These are phyloP conservation scores for Zanthoxylum bungeanum DNA, from an alignment of 345 rosid species.

Conservation along the genomic window DNA sequence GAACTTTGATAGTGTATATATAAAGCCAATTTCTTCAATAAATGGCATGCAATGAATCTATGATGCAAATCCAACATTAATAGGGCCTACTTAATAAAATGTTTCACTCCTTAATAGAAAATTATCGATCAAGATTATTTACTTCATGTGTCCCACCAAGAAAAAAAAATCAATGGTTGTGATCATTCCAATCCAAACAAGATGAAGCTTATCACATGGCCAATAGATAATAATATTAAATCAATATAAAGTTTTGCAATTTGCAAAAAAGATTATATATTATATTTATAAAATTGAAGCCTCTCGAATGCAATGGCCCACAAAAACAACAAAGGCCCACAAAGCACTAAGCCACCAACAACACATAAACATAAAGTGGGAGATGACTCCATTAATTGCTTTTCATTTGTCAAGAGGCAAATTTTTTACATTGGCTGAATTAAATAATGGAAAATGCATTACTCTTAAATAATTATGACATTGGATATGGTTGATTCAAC, in stretches of 20 bases:
- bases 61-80: background rate
- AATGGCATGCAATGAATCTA: background rate
- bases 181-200: background rate
- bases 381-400: background rate
- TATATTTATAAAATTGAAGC: background rate
- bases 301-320: background rate
- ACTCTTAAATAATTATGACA: background rate
- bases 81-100: background rate
- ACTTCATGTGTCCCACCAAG: background rate
- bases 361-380: conserved; percentile 11
- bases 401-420: conserved; percentile 12
- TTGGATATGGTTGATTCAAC: background rate
- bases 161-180: background rate
- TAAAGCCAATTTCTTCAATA: background rate
- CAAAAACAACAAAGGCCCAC: conserved; percentile 31
- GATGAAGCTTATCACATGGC: background rate
- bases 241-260: background rate
- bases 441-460: no score
- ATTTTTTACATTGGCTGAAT: background rate
- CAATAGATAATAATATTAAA: background rate
- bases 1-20: no score
- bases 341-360: conserved; percentile 24
- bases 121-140: background rate
- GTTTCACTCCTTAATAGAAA: background rate
- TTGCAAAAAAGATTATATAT: background rate